Base-by-base conservation (phyloP, 805 yeast species). In the Saturnispora kantuleensis region DNA sequence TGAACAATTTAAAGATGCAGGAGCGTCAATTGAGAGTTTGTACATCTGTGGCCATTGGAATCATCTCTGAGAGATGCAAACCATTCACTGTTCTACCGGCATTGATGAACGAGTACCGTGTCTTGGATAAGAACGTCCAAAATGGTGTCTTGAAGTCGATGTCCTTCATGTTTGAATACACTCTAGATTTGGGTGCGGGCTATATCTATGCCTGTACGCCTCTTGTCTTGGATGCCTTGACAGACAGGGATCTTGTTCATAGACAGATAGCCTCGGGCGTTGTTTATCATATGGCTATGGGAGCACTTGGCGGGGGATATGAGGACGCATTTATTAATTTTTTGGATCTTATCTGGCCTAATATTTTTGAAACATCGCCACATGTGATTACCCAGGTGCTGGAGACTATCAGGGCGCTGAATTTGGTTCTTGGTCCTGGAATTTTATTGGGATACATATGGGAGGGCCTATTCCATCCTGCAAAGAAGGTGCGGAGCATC, bases 31-130 rank as follows among this genome's bases (percentile, higher is more conserved):
- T 86, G 35, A 81, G 99, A 57, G 96, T 93, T 8, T 90, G 96
- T 60, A 87, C 97, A 0, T 96, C 98, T 5, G 97, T 93, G 35
- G 99, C 99, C 0, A 85, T 93, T 52, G 98, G 95, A 32, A 88
- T 93, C 53, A 95, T 93, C 8, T 97, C 97, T 0, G 93, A 89
- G 47, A 79, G 84, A 0, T 93, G 97, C 62, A 77, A 86, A 0
- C 96, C 97, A 0, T 93, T 84, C 63, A 86, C 97, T 0, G 95
- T 90, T 0, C 62, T 93, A 8, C 98, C 99, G 0, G 95, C 96
- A 0, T 66, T 93, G 41, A 84, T 93, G 95, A 88, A 90, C 62
- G 98, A 93, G 62, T 93, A 90, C 60, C 71, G 94, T 44, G 82
- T 85, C 2, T 96, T 96, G 0, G 97, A 89, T 49, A 77, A 79